Conservation (phyloP, 345 rosid genomes). For the Erodium maritimum region DNA sequence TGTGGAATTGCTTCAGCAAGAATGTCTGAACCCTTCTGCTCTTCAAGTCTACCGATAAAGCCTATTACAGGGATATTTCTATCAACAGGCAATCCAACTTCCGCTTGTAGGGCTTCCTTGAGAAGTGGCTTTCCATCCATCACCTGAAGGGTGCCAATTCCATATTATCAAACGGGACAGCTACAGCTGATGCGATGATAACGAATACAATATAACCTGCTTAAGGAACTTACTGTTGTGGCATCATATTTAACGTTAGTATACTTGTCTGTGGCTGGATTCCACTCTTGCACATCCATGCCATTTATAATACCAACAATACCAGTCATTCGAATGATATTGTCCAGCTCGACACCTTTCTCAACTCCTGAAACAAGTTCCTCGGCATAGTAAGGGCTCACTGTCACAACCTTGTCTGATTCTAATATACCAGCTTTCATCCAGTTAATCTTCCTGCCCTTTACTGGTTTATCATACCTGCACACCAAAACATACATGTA, state of each 20-base stretch:
- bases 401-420: slow-evolving; percentile 63
- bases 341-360: slow-evolving; percentile 77
- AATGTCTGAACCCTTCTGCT: slow-evolving; percentile 95
- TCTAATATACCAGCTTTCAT: slow-evolving; percentile 87
- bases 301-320: slow-evolving; percentile 76
- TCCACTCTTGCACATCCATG: slow-evolving; percentile 97
- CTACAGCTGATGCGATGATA: too few relatives aligned
- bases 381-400: slow-evolving; percentile 74
- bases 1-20: slow-evolving; percentile 57
- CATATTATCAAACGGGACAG: too few relatives aligned
- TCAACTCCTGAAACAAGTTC: slow-evolving; percentile 68
- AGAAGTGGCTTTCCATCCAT: slow-evolving; percentile 65
- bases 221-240: slow-evolving; percentile 77
- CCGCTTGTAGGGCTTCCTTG: slow-evolving; percentile 92
- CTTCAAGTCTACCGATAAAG: slow-evolving; percentile 92
- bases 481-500: not conserved
- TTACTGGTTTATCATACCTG: slow-evolving; percentile 53
- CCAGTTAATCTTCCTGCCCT: slow-evolving; percentile 96
- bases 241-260: slow-evolving; percentile 51
- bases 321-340: slow-evolving; percentile 36
- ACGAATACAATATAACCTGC: too few relatives aligned
- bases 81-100: slow-evolving; percentile 78
- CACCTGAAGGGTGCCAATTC: slow-evolving; percentile 52
- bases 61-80: slow-evolving; percentile 74
- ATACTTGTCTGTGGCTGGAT: slow-evolving; percentile 71